A percentile compares a stretch with the other conserved stretches of the same genome.
Evolutionary conservation across 306 rosid genomes (phyloP).

Genomic region (Oxytropis ochrocephala): DNA sequence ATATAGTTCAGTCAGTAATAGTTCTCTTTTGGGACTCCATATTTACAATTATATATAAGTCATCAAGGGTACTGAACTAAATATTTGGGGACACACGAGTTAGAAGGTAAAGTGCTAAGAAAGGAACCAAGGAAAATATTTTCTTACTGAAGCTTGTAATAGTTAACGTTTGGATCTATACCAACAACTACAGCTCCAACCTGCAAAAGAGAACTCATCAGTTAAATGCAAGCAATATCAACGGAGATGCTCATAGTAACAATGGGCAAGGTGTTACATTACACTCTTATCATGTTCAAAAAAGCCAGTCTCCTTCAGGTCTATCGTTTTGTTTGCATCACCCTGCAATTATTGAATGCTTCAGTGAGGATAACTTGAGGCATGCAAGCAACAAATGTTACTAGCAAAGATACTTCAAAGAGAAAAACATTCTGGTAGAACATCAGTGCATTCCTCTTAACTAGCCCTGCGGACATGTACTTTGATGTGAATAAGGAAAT

Average conservation of each 20-base stretch:
- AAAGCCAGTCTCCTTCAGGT: constrained; percentile 40
- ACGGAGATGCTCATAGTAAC: constrained; percentile 21
- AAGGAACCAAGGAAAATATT: background rate
- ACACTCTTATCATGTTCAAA: constrained; percentile 89
- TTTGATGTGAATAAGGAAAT: background rate
- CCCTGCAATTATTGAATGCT: constrained; percentile 56
- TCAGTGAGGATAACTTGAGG: constrained; percentile 20
- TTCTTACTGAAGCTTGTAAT: constrained; percentile 96
- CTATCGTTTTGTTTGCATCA: constrained; percentile 55
- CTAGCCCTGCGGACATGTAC: background rate
- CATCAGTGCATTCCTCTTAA: background rate
- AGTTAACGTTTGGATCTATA: constrained; percentile 72
- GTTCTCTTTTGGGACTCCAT: background rate
- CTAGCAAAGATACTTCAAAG: background rate
- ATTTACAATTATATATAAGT: background rate
- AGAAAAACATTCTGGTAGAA: background rate
- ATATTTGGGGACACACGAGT: background rate
- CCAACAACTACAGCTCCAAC: constrained; percentile 99
- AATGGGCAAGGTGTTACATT: constrained; percentile 38
- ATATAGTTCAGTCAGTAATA: background rate
- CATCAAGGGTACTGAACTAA: constrained; percentile 6
- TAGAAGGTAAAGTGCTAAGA: background rate
- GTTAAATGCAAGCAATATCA: constrained; percentile 16
- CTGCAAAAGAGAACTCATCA: constrained; percentile 40
- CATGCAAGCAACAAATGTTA: background rate